Base-by-base conservation (phyloP, 2,329 filamentous ascomycete genomes). In the Cytospora schulzeri region DNA sequence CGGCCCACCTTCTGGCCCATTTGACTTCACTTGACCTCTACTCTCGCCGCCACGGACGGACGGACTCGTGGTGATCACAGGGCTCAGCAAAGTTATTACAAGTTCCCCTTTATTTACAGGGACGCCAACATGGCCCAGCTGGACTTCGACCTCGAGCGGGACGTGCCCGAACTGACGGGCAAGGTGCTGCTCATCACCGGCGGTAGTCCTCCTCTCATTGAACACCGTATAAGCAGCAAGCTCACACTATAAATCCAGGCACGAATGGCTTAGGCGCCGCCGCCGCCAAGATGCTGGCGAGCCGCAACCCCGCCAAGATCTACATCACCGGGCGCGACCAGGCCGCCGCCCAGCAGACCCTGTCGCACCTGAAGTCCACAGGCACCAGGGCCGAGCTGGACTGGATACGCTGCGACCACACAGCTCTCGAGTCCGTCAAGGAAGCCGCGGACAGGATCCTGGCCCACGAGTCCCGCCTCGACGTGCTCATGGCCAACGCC, bases 401-500 rank as follows among this genome's bases (percentile, higher is more conserved):
- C 52, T 73, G 76, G 68, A 29, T 64, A 7, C 24, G 26, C 2
- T 57, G 62, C 28, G 75, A 79, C 67, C 73, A 79, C 9, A 26
- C 50, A 19, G 14, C 9, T 19, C 69, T 78, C n/a, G 67, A 68
- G n/a, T 75, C 65, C 24, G 70, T 78, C 12, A 72, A 73, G 52
- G 48, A 66, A 4, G 74, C 76, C 0, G 76, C 76, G 1, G 68
- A 73, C 3, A 64, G 68, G 0, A 73, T 80, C 57, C 56, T 71
- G 0, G 63, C 70, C 0, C 64, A 71, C 15, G 70, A 72, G n/a
- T 57, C 68, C 2, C 70, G 71, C 11, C 71, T 81, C 0, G 79
- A 81, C 67, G 75, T 80, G 45, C 70, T 81, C 2, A 75, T 83
- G 57, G 75, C 76, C 48, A 82, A 82, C 64, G 81, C 80, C 0